Conservation (phyloP, 441 rosid species). For the Corymbia citriodora region DNA sequence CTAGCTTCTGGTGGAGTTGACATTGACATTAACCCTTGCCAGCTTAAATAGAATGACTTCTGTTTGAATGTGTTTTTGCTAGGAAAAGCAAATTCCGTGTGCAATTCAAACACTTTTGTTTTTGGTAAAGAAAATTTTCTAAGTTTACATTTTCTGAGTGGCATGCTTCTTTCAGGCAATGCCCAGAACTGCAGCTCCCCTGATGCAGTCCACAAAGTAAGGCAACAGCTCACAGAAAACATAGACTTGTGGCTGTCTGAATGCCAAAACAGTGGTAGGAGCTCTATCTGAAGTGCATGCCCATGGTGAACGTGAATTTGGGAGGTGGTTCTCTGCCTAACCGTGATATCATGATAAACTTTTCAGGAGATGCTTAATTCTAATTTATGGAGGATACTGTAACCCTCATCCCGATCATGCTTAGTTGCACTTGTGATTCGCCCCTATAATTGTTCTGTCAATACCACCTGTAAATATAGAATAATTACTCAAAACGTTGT, state of each 20-base stretch:
- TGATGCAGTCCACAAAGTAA: slow-evolving; percentile 74
- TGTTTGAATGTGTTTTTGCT: not conserved
- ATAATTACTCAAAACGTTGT: not conserved
- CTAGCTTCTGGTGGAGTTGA: not conserved
- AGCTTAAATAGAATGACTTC: not conserved
- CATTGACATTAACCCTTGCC: not conserved
- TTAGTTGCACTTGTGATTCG: not conserved
- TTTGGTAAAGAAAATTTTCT: not conserved
- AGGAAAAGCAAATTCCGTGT: not conserved
- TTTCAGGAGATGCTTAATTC: slow-evolving; percentile 12
- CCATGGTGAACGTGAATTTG: not conserved
- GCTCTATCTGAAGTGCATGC: slow-evolving; percentile 24
- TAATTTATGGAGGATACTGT: not conserved
- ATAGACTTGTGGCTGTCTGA: slow-evolving; percentile 92
- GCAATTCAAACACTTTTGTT: not conserved
- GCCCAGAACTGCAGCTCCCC: slow-evolving; percentile 77
- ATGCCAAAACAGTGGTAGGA: slow-evolving; percentile 42
- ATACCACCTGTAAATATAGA: not conserved
- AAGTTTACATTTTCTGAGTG: not conserved
- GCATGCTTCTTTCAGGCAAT: slow-evolving; percentile 39
- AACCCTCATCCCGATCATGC: not conserved
- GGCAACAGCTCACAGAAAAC: slow-evolving; percentile 66
- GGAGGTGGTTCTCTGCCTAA: not conserved
- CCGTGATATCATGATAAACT: slow-evolving; percentile 1
- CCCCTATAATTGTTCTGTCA: not conserved